Conservation (phyloP, 805 yeast genomes). For the Candida ovalis region DNA sequence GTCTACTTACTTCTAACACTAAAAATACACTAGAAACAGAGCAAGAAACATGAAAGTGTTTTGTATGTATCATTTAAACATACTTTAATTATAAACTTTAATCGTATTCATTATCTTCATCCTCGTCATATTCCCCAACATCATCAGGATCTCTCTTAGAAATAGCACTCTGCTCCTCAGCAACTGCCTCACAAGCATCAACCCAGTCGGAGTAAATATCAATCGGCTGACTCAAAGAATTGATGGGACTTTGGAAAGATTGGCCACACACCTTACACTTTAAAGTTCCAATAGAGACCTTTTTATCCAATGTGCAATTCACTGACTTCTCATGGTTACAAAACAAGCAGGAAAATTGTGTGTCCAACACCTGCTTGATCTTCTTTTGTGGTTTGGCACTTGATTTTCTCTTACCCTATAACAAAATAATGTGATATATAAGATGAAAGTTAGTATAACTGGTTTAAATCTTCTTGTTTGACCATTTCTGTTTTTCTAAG, state of each 20-base stretch:
- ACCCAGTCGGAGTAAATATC: constrained; percentile 98
- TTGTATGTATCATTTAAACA: constrained; percentile 13
- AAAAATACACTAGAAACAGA: not conserved
- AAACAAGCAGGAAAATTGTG: constrained; percentile 84
- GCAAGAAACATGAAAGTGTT: not conserved
- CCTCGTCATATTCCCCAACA: constrained; percentile 14
- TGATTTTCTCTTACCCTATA: constrained; percentile 60
- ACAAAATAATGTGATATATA: not conserved
- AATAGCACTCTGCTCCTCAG: constrained; percentile 47
- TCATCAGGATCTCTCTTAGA: constrained; percentile 23
- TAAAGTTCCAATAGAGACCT: constrained; percentile 75
- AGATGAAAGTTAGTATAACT: too few relatives aligned
- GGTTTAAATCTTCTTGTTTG: too few relatives aligned
- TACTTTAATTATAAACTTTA: too few relatives aligned
- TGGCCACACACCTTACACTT: constrained; percentile 95
- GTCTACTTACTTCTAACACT: not conserved
- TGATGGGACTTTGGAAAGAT: constrained; percentile 82
- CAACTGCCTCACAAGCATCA: constrained; percentile 90
- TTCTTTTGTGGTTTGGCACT: constrained; percentile 77
- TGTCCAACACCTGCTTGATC: constrained; percentile 73
- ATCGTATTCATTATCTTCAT: constrained; percentile 19
- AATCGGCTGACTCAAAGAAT: constrained; percentile 81
- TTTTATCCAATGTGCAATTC: constrained; percentile 82
- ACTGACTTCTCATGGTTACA: constrained; percentile 96
- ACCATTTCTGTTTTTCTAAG: too few relatives aligned